Evolutionary conservation across 768 basidiomycete species (phyloP), one percentile per base, ranked within the genome.

Genomic region (Podaxis mareebaensis): DNA sequence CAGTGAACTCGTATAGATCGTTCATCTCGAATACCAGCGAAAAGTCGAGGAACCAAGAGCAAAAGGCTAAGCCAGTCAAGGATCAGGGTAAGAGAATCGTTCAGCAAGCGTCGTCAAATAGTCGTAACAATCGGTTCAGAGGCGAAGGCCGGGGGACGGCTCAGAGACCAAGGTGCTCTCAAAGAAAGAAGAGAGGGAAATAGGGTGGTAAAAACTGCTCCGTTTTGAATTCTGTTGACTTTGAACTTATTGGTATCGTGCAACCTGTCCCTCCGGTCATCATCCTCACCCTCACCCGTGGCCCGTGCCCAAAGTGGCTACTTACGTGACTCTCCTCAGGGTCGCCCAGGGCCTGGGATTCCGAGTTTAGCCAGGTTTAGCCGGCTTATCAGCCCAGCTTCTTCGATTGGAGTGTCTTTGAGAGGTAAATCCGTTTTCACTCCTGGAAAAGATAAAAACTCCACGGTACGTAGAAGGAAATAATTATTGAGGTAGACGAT

Each of bases 1-100:
- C 83, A 33, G 75, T 67, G 58, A 82, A 79, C 71, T 87, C 78
- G 72, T 86, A 81, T 65, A 82, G 69, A 72, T 83, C 77, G 28
- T 49, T 62, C 73, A 75, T 74, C 64, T 62, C 51, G 13, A 30
- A 60, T 20, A 62, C 58, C 56, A 46, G 54, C 30, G 65, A 59
- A 42, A 36, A 56, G n/a, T 26, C n/a, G 46, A 20, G 54, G 33
- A 12, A 28, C 36, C 3, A 42, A 42, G 49, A 42, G 26, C 28
- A 65, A 63, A 15, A 26, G n/a, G 11, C 3, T 22, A 24, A 33
- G 52, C 33, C 22, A 24, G 26, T 17, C 26, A 48, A 5, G 2
- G 60, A 40, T 22, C 20, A 20, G 42, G 40, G 49, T 24, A 28
- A 51, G 22, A 51, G 3, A 51, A 51, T 20, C 10, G 22, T 24